Evolutionary conservation across 1,284 basidiomycete genomes (phyloP).

Genomic region (Ceratobasidium sp.): DNA sequence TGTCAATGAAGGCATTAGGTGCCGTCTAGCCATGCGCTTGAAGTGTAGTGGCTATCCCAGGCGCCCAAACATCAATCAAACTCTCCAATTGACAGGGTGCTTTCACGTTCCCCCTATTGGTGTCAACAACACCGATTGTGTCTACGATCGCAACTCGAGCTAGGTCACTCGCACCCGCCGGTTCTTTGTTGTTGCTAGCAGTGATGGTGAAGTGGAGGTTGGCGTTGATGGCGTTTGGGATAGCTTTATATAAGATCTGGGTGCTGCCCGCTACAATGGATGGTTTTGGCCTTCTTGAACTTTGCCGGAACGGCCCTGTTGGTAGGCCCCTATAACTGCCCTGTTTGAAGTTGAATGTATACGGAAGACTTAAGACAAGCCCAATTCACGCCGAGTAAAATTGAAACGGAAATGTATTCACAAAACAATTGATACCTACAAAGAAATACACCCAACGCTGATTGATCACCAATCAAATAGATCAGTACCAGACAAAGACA

Average conservation of each 20-base stretch:
- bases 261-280: conserved; percentile 34
- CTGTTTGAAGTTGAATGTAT: no score
- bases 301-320: no score
- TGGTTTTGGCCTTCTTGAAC: no score
- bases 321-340: no score
- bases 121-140: conserved; percentile 87
- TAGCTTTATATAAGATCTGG: conserved; percentile 40
- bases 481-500: conserved; percentile 37
- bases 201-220: conserved; percentile 44
- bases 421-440: background rate
- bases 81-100: conserved; percentile 78
- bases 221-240: conserved; percentile 57
- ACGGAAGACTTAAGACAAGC: no score
- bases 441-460: conserved; percentile 40
- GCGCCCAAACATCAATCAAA: conserved; percentile 65
- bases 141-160: conserved; percentile 80
- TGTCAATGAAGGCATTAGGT: conserved; percentile 48
- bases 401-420: no score
- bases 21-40: conserved; percentile 54
- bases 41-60: conserved; percentile 62
- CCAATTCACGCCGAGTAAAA: no score
- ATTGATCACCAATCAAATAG: conserved; percentile 40
- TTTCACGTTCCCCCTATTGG: conserved; percentile 75
- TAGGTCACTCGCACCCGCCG: conserved; percentile 51
- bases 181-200: conserved; percentile 42